phyloP scores from a whole-genome alignment of 2,329 filamentous ascomycete species.

The Botrytis elliptica region DNA sequence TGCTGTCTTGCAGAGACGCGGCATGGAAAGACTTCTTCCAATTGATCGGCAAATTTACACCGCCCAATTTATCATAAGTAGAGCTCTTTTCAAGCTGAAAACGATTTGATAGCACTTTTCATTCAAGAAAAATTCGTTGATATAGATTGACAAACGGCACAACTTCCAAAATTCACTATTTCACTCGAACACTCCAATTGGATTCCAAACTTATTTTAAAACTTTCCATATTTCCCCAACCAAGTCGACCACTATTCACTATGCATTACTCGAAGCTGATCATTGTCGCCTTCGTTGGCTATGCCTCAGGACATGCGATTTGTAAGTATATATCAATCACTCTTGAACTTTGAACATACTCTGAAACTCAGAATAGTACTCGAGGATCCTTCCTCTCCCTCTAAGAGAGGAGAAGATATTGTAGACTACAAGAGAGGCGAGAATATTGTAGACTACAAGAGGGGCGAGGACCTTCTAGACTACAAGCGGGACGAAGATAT shows the following conservation, averaged over 20 bases:
- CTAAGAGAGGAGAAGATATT: background rate
- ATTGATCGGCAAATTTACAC: background rate
- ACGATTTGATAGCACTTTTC: background rate
- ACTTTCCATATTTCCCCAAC: background rate
- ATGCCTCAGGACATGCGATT: background rate
- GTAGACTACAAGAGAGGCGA: background rate
- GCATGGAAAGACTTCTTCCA: background rate
- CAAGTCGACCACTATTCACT: background rate
- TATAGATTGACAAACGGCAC: background rate
- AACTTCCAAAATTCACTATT: background rate
- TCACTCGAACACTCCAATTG: background rate
- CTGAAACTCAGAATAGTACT: background rate
- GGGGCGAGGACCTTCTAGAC: no score
- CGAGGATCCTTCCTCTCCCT: background rate
- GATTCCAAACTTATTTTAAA: background rate
- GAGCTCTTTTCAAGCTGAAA: background rate
- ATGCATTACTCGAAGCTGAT: background rate
- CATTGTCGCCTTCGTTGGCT: background rate
- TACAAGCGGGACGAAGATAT: no score
- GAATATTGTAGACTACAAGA: no score
- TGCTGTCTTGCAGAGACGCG: background rate
- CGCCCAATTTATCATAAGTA: background rate
- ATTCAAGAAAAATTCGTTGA: background rate
- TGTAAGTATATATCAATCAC: background rate
- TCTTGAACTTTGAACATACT: background rate